Percentiles rank a stretch among this genome's conserved stretches.
phyloP scores from a whole-genome alignment of 2,329 filamentous ascomycete species.

The Fusarium burgessii region DNA sequence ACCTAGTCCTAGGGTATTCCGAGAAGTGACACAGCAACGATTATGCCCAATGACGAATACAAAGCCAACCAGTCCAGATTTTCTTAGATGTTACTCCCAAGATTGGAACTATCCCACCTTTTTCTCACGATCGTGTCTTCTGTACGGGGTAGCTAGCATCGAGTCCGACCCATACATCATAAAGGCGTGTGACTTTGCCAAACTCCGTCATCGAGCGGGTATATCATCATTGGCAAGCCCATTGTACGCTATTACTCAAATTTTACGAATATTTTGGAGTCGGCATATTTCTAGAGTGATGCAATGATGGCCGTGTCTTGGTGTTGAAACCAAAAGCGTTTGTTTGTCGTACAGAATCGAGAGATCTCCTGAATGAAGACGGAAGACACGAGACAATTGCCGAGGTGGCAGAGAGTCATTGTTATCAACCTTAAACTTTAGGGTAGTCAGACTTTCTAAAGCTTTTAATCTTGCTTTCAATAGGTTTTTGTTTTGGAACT shows the following conservation, averaged over 20 bases:
- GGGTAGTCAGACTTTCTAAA: background rate
- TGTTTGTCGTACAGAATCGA: background rate
- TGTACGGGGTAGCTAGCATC: background rate
- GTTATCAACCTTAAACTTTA: background rate
- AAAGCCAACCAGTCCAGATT: background rate
- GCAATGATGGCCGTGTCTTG: background rate
- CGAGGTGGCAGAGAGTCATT: background rate
- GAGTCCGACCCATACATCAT: background rate
- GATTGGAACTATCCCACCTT: background rate
- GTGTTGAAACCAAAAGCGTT: background rate
- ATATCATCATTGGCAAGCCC: background rate
- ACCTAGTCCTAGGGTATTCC: background rate
- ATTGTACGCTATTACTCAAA: background rate
- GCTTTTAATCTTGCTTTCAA: background rate
- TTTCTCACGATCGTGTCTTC: background rate
- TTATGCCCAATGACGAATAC: background rate
- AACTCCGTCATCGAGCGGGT: background rate
- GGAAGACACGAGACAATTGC: background rate
- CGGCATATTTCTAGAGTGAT: background rate
- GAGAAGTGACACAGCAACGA: background rate
- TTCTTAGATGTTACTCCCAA: background rate
- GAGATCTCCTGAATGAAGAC: background rate
- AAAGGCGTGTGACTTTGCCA: background rate
- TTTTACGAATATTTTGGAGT: background rate
- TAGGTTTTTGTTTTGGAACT: background rate